Evolutionary conservation across 345 rosid species (phyloP).

Genomic region (Capsella bursapastoris): DNA sequence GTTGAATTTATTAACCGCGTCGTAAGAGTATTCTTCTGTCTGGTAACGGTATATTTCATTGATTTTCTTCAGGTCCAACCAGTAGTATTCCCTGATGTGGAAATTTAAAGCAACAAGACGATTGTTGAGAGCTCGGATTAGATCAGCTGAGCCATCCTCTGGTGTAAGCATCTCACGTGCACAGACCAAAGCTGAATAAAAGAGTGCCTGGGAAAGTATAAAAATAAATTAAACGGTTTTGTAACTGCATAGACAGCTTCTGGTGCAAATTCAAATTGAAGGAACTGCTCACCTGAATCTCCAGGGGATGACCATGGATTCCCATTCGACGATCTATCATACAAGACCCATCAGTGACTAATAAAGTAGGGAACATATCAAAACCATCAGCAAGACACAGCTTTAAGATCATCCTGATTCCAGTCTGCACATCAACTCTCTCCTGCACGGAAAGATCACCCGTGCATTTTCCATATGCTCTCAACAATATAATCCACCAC

Average conservation of each 20-base stretch:
- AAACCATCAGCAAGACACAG: constrained; percentile 97
- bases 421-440: constrained; percentile 95
- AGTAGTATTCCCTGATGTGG: constrained; percentile 90
- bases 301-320: constrained; percentile 96
- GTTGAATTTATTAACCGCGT: constrained; percentile 91
- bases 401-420: constrained; percentile 87
- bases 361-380: constrained; percentile 91
- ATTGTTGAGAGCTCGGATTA: constrained; percentile 74
- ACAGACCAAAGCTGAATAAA: constrained; percentile 81
- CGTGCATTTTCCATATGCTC: constrained; percentile 93
- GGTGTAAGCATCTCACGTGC: constrained; percentile 89
- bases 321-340: constrained; percentile 99
- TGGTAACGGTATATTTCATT: constrained; percentile 87
- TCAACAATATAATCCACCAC: constrained; percentile 93
- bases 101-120: constrained; percentile 85
- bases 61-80: constrained; percentile 77
- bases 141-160: constrained; percentile 86
- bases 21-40: constrained; percentile 88
- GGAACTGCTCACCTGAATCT: constrained; percentile 70
- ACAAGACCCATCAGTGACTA: constrained; percentile 98
- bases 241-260: background rate
- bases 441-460: constrained; percentile 87
- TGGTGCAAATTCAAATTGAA: constrained; percentile 9
- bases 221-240: background rate
- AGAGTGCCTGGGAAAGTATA: constrained; percentile 59